phyloP scores from a whole-genome alignment of 768 basidiomycete genomes.

The Pilatotrama ljubarskyi region DNA sequence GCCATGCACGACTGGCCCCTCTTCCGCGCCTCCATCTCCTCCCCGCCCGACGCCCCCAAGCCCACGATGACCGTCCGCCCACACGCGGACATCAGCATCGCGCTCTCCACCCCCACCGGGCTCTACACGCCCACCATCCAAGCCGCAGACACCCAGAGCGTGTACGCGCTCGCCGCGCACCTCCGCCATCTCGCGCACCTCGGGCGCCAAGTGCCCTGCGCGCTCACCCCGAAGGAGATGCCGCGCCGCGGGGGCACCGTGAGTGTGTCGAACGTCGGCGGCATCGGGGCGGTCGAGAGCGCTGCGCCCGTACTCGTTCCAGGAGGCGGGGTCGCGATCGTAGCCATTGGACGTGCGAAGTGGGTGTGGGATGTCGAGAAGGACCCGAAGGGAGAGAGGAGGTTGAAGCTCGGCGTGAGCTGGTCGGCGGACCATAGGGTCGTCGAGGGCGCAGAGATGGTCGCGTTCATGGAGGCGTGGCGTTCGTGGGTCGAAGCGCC shows the following conservation, averaged over 20 bases:
- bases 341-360: conserved; percentile 74
- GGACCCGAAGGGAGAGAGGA: conserved; percentile 48
- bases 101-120: conserved; percentile 78
- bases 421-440: conserved; percentile 90
- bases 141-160: conserved; percentile 50
- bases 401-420: conserved; percentile 64
- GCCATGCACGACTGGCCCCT: conserved; percentile 86
- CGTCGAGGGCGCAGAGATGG: conserved; percentile 86
- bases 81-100: conserved; percentile 72
- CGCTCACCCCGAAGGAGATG: conserved; percentile 66
- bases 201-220: conserved; percentile 67
- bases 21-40: conserved; percentile 72
- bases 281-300: conserved; percentile 67
- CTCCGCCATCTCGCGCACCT: conserved; percentile 62
- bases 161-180: conserved; percentile 61
- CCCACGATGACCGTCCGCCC: conserved; percentile 74
- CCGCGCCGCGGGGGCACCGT: conserved; percentile 76
- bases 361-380: conserved; percentile 74
- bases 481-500: conserved; percentile 77
- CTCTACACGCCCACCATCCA: conserved; percentile 79
- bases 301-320: conserved; percentile 78
- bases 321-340: conserved; percentile 84
- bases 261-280: conserved; percentile 81
- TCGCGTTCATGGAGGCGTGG: conserved; percentile 87
- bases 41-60: conserved; percentile 37